A percentile compares a stretch with the other conserved stretches of the same genome.
phyloP scores from a whole-genome alignment of 805 yeast species.

The Candida tammaniensis region DNA sequence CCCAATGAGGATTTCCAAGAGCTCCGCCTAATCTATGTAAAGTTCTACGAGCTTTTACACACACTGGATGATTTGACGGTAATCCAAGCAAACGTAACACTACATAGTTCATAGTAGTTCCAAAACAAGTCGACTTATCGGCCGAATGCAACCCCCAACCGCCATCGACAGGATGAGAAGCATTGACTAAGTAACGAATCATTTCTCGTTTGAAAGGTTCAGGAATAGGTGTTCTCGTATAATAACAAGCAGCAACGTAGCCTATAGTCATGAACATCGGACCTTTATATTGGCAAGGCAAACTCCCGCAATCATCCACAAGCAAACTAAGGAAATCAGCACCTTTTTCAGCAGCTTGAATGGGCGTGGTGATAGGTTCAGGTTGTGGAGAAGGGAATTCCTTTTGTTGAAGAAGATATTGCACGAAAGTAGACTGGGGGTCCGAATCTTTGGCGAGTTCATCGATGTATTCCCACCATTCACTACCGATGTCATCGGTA shows the following conservation, averaged over 20 bases:
- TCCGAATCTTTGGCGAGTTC: slow-evolving; percentile 35
- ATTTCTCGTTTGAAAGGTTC: slow-evolving; percentile 66
- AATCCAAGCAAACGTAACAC: slow-evolving; percentile 78
- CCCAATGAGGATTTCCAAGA: slow-evolving; percentile 92
- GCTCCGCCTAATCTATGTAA: slow-evolving; percentile 84
- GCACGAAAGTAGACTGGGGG: slow-evolving; percentile 54
- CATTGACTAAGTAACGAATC: slow-evolving; percentile 82
- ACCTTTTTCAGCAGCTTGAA: slow-evolving; percentile 68
- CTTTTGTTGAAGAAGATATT: slow-evolving; percentile 50
- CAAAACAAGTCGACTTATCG: slow-evolving; percentile 94
- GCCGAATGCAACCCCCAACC: slow-evolving; percentile 97
- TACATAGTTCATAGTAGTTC: slow-evolving; percentile 86
- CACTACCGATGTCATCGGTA: slow-evolving; percentile 70
- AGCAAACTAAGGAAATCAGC: slow-evolving; percentile 64
- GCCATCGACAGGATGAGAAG: slow-evolving; percentile 97
- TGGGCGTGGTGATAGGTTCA: slow-evolving; percentile 41
- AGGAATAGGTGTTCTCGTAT: slow-evolving; percentile 65
- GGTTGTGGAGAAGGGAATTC: slow-evolving; percentile 38
- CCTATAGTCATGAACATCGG: slow-evolving; percentile 98
- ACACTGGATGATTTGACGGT: slow-evolving; percentile 68
- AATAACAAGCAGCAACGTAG: slow-evolving; percentile 70
- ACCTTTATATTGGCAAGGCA: slow-evolving; percentile 93
- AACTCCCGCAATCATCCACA: slow-evolving; percentile 85
- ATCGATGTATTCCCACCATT: slow-evolving; percentile 70
- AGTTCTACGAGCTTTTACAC: slow-evolving; percentile 70